phyloP scores from a whole-genome alignment of 2,329 filamentous ascomycete species.

The Pyrenochaeta sp. region DNA sequence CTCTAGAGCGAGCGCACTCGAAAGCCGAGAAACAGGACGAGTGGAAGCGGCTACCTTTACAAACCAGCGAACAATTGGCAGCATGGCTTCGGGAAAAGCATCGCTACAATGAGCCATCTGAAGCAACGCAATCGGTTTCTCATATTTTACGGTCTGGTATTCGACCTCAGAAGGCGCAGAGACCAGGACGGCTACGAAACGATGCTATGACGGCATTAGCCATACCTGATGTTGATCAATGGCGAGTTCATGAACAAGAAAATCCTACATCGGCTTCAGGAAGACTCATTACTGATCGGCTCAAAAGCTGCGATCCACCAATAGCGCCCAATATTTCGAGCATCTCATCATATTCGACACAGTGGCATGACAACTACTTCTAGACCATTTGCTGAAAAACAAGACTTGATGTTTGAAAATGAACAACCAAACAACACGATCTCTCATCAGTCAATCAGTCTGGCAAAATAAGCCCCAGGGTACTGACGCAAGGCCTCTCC shows the following conservation, averaged over 20 bases:
- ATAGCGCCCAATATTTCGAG: slow-evolving; percentile 1
- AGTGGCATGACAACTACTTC: slow-evolving; percentile 14
- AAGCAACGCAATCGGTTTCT: slow-evolving; percentile 3
- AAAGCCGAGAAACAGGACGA: slow-evolving; percentile 34
- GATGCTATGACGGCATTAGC: background rate
- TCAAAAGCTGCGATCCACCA: slow-evolving; percentile 4
- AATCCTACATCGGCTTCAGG: background rate
- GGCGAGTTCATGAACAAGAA: background rate
- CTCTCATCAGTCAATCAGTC: no score
- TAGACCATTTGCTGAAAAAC: background rate
- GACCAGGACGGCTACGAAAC: background rate
- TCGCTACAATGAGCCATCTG: slow-evolving; percentile 8
- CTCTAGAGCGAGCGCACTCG: slow-evolving; percentile 16
- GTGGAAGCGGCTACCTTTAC: slow-evolving; percentile 33
- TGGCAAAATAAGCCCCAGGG: no score
- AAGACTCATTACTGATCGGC: background rate
- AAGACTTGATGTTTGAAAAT: background rate
- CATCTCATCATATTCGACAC: background rate
- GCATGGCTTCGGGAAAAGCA: slow-evolving; percentile 30
- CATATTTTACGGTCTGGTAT: background rate
- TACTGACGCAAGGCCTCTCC: background rate
- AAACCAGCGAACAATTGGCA: slow-evolving; percentile 26
- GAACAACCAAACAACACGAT: background rate
- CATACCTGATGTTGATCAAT: background rate
- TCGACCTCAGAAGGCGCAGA: background rate